These are phyloP conservation scores for Lipomyces orientalis DNA, from an alignment of 805 yeast species.

Conservation along the genomic window DNA sequence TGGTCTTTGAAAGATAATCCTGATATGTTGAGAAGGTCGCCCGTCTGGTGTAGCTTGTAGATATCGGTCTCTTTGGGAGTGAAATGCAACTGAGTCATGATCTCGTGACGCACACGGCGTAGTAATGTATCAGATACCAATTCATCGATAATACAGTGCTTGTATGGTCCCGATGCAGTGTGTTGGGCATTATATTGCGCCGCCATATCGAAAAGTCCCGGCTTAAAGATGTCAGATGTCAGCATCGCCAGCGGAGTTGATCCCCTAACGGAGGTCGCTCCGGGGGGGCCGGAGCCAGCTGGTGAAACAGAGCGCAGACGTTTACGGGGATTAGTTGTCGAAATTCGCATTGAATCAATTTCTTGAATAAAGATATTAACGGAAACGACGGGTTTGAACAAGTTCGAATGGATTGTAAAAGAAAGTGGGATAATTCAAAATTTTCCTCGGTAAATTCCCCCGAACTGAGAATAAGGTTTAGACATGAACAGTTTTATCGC, in stretches of 20 bases:
- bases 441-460: not conserved
- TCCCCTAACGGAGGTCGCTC: slow-evolving; percentile 18
- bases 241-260: slow-evolving; percentile 11
- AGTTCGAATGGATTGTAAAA: not conserved
- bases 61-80: slow-evolving; percentile 97
- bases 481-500: too few species aligned
- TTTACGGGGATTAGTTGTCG: slow-evolving; percentile 19
- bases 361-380: not conserved
- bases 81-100: slow-evolving; percentile 81
- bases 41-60: slow-evolving; percentile 81
- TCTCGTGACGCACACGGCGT: slow-evolving; percentile 82
- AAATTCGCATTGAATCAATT: not conserved
- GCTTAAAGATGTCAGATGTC: slow-evolving; percentile 21
- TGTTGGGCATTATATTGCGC: slow-evolving; percentile 42
- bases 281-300: slow-evolving; percentile 25
- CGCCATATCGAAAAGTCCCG: slow-evolving; percentile 26
- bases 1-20: slow-evolving; percentile 81
- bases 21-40: slow-evolving; percentile 89
- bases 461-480: not conserved
- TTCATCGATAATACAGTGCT: slow-evolving; percentile 83
- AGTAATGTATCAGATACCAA: slow-evolving; percentile 78
- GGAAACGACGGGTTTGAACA: not conserved
- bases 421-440: not conserved
- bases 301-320: slow-evolving; percentile 31
- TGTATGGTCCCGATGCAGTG: slow-evolving; percentile 71